Evolutionary conservation across 495 filamentous ascomycete species (phyloP).

Genomic region (Hypoxylon trugodes): DNA sequence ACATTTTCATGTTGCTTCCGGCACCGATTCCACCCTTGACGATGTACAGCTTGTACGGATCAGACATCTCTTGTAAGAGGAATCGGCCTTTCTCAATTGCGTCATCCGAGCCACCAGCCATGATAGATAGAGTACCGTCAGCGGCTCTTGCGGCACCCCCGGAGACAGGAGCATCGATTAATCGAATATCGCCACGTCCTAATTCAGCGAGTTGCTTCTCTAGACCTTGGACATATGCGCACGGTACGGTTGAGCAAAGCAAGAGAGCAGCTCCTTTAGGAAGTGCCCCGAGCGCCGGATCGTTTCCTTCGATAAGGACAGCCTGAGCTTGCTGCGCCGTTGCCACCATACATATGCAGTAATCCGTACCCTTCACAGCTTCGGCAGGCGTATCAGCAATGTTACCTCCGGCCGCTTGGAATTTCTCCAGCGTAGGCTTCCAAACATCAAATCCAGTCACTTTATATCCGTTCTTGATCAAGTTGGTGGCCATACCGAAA

Average conservation of each 20-base stretch:
- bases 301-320: conserved; percentile 69
- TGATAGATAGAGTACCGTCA: conserved; percentile 80
- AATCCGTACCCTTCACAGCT: conserved; percentile 66
- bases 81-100: conserved; percentile 66
- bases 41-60: conserved; percentile 71
- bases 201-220: conserved; percentile 59
- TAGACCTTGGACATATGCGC: conserved; percentile 70
- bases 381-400: conserved; percentile 69
- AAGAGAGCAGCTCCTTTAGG: conserved; percentile 68
- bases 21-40: conserved; percentile 77
- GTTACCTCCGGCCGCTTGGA: conserved; percentile 70
- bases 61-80: conserved; percentile 69
- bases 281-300: conserved; percentile 64
- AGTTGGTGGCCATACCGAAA: conserved; percentile 83
- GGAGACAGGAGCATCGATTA: conserved; percentile 80
- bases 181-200: conserved; percentile 68
- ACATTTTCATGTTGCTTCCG: conserved; percentile 89
- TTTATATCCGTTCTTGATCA: conserved; percentile 71
- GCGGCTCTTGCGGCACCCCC: conserved; percentile 79
- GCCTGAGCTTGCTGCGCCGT: conserved; percentile 72
- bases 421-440: conserved; percentile 73
- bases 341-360: conserved; percentile 82
- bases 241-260: conserved; percentile 78
- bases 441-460: conserved; percentile 83
- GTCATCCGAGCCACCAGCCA: conserved; percentile 70